A percentile compares a stretch with the other conserved stretches of the same genome.
phyloP scores from a whole-genome alignment of 1,139 yeast species.

The Blastobotrys buckinghamii region DNA sequence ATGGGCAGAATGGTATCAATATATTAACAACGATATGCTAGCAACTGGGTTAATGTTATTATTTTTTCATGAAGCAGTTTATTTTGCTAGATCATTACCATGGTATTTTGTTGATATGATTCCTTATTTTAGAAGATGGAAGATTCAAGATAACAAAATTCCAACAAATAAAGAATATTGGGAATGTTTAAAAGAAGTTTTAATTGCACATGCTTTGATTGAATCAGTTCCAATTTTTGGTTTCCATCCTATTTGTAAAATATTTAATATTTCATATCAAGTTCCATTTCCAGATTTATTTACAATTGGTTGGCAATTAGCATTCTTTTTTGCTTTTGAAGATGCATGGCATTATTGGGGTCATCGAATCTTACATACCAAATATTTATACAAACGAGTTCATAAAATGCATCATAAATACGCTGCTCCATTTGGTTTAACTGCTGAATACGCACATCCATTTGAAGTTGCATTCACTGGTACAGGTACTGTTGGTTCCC shows the following conservation, averaged over 20 bases:
- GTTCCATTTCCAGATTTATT: slow-evolving; percentile 90
- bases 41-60: slow-evolving; percentile 84
- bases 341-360: slow-evolving; percentile 97
- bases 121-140: slow-evolving; percentile 70
- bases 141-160: slow-evolving; percentile 73
- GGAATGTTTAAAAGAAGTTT: slow-evolving; percentile 82
- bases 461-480: slow-evolving; percentile 86
- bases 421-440: slow-evolving; percentile 94
- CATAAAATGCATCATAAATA: slow-evolving; percentile 96
- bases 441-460: slow-evolving; percentile 97
- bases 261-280: slow-evolving; percentile 63
- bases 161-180: slow-evolving; percentile 80
- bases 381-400: slow-evolving; percentile 78
- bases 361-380: slow-evolving; percentile 82
- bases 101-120: slow-evolving; percentile 78
- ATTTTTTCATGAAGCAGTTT: slow-evolving; percentile 68
- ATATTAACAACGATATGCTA: slow-evolving; percentile 68
- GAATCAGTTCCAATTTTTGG: slow-evolving; percentile 96
- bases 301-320: slow-evolving; percentile 58
- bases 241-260: slow-evolving; percentile 84
- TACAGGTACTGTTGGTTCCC: slow-evolving; percentile 91
- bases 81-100: slow-evolving; percentile 82
- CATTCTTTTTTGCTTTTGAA: slow-evolving; percentile 73
- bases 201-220: slow-evolving; percentile 78
- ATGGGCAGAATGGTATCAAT: slow-evolving; percentile 85